Evolutionary conservation across 306 rosid genomes (phyloP).

Genomic region (Gastrolobium villosum): DNA sequence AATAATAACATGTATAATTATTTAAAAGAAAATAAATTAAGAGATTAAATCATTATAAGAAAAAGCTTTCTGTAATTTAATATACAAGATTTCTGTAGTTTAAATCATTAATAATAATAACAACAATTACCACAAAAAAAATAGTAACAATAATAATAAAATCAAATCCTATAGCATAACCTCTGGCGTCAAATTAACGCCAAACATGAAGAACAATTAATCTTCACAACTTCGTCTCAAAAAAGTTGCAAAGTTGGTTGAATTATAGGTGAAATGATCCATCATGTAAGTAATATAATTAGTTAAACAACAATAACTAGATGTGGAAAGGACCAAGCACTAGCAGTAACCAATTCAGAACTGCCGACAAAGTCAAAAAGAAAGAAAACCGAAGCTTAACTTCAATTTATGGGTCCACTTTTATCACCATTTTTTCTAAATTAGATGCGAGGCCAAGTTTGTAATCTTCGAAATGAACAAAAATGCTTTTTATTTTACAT

Average conservation of each 20-base stretch:
- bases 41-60: too few relatives aligned
- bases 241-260: background rate
- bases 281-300: background rate
- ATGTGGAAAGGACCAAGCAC: constrained; percentile 6
- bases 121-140: too few relatives aligned
- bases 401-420: background rate
- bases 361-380: constrained; percentile 53
- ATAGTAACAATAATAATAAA: background rate
- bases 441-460: background rate
- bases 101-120: too few relatives aligned
- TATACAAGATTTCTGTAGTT: too few relatives aligned
- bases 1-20: too few relatives aligned
- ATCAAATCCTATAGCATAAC: background rate
- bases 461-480: constrained; percentile 41
- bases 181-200: background rate
- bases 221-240: background rate
- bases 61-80: too few relatives aligned
- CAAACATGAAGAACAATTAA: background rate
- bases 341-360: background rate
- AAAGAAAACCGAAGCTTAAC: background rate
- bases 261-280: background rate
- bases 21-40: too few relatives aligned
- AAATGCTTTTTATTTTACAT: background rate
- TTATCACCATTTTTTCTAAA: background rate
- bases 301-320: background rate